Evolutionary conservation across 495 filamentous ascomycete species (phyloP).

Genomic region (Collariella sp.): DNA sequence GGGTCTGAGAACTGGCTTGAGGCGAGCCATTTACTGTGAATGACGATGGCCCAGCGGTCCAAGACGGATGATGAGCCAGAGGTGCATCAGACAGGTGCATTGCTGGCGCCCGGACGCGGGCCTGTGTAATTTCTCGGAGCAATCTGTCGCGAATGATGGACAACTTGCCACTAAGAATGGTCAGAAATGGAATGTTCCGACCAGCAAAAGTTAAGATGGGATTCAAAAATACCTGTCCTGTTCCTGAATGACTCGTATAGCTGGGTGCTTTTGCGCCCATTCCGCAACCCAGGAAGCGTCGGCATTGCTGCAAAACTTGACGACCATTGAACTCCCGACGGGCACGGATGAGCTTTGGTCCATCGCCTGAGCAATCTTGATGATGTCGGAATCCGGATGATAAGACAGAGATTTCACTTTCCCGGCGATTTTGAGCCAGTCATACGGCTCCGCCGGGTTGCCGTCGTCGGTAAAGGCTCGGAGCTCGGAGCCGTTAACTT

Average conservation of each 20-base stretch:
- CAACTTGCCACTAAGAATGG: neutral
- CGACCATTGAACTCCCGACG: conserved; percentile 3
- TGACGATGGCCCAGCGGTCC: neutral
- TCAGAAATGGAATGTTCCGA: neutral
- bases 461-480: conserved; percentile 10
- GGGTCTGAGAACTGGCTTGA: neutral
- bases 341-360: neutral
- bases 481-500: conserved; percentile 1
- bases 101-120: neutral
- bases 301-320: neutral
- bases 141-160: neutral
- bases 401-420: conserved; percentile 2
- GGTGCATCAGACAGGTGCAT: neutral
- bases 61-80: neutral
- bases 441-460: neutral
- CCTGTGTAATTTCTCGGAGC: neutral
- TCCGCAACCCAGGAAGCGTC: conserved; percentile 5
- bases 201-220: neutral
- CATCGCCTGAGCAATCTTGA: conserved; percentile 15
- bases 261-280: conserved; percentile 1
- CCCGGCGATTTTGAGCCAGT: conserved; percentile 19
- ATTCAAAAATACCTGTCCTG: conserved; percentile 2
- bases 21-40: neutral
- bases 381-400: neutral
- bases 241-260: neutral